Evolutionary conservation across 345 rosid genomes (phyloP).

Genomic region (Salix caprea): DNA sequence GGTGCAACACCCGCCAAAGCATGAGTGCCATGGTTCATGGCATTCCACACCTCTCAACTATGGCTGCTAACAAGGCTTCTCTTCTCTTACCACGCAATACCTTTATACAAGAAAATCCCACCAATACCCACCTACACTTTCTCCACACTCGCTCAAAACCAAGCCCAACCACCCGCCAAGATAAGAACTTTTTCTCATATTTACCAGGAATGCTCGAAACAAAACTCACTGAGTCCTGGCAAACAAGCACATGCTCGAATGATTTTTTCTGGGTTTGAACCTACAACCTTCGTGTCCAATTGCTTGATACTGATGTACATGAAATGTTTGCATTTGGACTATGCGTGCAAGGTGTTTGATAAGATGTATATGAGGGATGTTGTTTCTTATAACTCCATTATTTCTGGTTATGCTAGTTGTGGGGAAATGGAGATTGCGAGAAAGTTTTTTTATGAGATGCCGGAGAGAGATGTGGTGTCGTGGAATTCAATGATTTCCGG

Average conservation of each 20-base stretch:
- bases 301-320: conserved; percentile 65
- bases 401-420: conserved; percentile 50
- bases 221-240: conserved; percentile 38
- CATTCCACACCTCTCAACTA: conserved; percentile 10
- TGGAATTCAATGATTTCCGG: conserved; percentile 93
- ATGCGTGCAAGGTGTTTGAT: conserved; percentile 62
- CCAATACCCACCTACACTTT: conserved; percentile 13
- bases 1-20: conserved; percentile 25
- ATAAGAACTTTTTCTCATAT: conserved; percentile 55
- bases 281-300: conserved; percentile 62
- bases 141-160: conserved; percentile 33
- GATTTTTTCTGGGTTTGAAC: conserved; percentile 64
- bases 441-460: conserved; percentile 49
- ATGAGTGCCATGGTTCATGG: conserved; percentile 44
- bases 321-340: conserved; percentile 38
- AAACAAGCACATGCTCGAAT: conserved; percentile 81
- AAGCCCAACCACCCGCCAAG: conserved; percentile 13
- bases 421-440: conserved; percentile 51
- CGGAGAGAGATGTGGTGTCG: conserved; percentile 64
- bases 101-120: conserved; percentile 9
- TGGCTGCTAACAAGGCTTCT: conserved; percentile 11
- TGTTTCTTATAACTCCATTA: conserved; percentile 70
- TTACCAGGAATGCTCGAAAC: conserved; percentile 64
- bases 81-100: conserved; percentile 1
- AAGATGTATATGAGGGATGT: conserved; percentile 57